Percentiles rank a stretch among this genome's conserved stretches.
These are phyloP conservation scores for Cryoendolithus antarcticus DNA, from an alignment of 2,329 filamentous ascomycete genomes.

Conservation along the genomic window DNA sequence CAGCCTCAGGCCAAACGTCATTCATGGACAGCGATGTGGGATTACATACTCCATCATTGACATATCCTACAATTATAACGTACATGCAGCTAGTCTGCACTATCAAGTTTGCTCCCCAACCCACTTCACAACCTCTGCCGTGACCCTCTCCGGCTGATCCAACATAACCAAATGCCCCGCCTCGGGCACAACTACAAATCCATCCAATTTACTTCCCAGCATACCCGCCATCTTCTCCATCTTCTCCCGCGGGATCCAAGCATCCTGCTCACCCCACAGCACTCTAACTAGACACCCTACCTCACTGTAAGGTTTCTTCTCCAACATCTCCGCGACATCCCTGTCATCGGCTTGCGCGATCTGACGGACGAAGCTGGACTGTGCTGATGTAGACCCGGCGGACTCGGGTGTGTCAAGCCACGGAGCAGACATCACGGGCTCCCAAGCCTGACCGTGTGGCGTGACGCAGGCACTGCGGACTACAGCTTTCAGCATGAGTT, in stretches of 20 bases:
- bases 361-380: conserved; percentile 29
- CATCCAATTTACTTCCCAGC: conserved; percentile 17
- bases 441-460: conserved; percentile 18
- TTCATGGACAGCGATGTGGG: too few species aligned
- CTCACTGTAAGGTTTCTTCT: conserved; percentile 1
- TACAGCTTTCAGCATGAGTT: conserved; percentile 28
- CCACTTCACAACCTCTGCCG: conserved; percentile 28
- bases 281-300: conserved; percentile 24
- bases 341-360: conserved; percentile 26
- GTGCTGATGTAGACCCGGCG: conserved; percentile 13
- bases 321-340: conserved; percentile 28
- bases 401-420: conserved; percentile 13
- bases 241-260: conserved; percentile 31
- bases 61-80: too few species aligned
- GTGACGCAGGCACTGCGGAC: conserved; percentile 27
- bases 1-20: too few species aligned
- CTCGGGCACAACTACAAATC: conserved; percentile 25
- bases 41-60: too few species aligned
- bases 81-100: too few species aligned
- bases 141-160: conserved; percentile 30
- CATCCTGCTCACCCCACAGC: conserved; percentile 33
- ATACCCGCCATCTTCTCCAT: conserved; percentile 22
- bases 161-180: conserved; percentile 36
- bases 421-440: conserved; percentile 26
- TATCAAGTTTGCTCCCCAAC: conserved; percentile 1